Evolutionary conservation across 2,329 filamentous ascomycete genomes (phyloP).

Genomic region (Boeremia exigua): DNA sequence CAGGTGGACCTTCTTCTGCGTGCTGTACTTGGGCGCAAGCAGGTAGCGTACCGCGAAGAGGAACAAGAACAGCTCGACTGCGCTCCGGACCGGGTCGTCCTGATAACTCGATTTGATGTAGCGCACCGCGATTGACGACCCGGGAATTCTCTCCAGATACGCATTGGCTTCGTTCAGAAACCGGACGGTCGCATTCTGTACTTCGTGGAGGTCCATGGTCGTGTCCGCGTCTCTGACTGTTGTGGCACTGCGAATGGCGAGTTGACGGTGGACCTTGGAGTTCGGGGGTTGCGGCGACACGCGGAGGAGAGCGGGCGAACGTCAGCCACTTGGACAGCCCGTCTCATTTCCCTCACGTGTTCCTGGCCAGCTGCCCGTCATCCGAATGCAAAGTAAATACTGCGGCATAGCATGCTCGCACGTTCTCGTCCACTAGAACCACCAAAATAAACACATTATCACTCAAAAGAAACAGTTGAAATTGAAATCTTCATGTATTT

Average conservation of each 20-base stretch:
- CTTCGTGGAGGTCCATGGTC: constrained; percentile 63
- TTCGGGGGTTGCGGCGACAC: constrained; percentile 33
- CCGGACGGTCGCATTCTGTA: constrained; percentile 60
- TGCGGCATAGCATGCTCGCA: background rate
- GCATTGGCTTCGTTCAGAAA: constrained; percentile 63
- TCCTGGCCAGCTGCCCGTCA: background rate
- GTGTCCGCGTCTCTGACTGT: background rate
- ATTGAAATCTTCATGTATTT: constrained; percentile 38
- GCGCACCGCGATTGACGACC: constrained; percentile 89
- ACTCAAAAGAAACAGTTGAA: background rate
- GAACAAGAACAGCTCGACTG: constrained; percentile 90
- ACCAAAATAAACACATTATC: background rate
- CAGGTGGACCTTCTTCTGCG: constrained; percentile 84
- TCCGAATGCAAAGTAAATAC: background rate
- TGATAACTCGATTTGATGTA: constrained; percentile 98
- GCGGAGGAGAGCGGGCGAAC: constrained; percentile 24
- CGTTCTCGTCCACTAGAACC: background rate
- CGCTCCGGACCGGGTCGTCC: constrained; percentile 91
- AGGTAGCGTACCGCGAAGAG: constrained; percentile 96
- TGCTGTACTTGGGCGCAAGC: constrained; percentile 89
- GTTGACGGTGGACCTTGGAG: background rate
- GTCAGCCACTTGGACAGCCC: constrained; percentile 10
- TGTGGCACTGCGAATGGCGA: constrained; percentile 10
- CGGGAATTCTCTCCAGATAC: constrained; percentile 87
- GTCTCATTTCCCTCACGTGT: constrained; percentile 24